phyloP scores from a whole-genome alignment of 345 rosid genomes.

The Bruguiera gymnorhiza region DNA sequence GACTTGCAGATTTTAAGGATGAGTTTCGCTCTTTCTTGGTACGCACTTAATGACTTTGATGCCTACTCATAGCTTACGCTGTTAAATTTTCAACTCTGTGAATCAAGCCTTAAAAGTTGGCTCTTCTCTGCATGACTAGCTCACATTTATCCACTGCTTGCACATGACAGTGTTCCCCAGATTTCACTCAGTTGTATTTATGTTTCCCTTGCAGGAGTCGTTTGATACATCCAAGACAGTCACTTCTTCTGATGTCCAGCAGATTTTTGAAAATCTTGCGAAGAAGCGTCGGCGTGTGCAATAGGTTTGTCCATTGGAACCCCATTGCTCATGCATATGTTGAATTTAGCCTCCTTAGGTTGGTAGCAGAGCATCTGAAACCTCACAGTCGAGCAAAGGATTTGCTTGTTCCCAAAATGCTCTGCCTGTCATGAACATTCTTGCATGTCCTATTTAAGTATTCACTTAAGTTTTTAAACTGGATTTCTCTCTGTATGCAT shows the following conservation, averaged over 20 bases:
- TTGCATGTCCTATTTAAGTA: too few relatives aligned
- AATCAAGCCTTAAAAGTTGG: background rate
- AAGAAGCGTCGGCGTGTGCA: slow-evolving; percentile 71
- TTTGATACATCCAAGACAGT: slow-evolving; percentile 75
- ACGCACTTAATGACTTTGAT: slow-evolving; percentile 5
- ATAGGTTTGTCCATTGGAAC: slow-evolving; percentile 19
- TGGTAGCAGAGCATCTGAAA: too few relatives aligned
- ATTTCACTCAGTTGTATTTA: background rate
- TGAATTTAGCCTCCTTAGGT: too few relatives aligned
- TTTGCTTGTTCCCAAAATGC: too few relatives aligned
- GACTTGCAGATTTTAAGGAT: slow-evolving; percentile 79
- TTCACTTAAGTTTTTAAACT: too few relatives aligned
- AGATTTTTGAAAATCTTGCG: slow-evolving; percentile 86
- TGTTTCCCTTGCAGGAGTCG: slow-evolving; percentile 50
- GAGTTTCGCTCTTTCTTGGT: slow-evolving; percentile 78
- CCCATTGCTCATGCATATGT: too few relatives aligned
- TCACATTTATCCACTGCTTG: background rate
- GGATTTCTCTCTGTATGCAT: too few relatives aligned
- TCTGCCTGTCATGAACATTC: too few relatives aligned
- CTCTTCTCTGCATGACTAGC: background rate
- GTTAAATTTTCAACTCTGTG: too few relatives aligned
- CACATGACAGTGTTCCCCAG: background rate
- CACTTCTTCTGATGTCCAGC: slow-evolving; percentile 76
- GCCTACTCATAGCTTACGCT: background rate
- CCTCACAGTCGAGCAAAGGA: too few relatives aligned